A percentile compares a stretch with the other conserved stretches of the same genome.
These are phyloP conservation scores for Miamiensis avidus DNA, from an alignment of 169 alveolate genomes.

Conservation along the genomic window DNA sequence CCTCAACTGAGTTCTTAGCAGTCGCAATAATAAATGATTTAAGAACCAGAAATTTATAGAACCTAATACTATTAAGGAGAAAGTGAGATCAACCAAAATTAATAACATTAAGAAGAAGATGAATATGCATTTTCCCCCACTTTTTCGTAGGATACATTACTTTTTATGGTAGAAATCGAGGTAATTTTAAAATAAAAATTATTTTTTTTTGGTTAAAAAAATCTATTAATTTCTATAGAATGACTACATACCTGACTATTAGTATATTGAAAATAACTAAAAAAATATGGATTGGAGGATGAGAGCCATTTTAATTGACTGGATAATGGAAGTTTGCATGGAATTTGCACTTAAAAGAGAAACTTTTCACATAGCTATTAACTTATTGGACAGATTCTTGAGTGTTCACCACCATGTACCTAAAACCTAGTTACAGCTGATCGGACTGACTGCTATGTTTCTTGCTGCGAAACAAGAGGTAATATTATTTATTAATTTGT, in stretches of 20 bases:
- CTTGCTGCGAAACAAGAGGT: constrained; percentile 79
- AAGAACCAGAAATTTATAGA: too few species aligned
- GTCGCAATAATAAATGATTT: too few species aligned
- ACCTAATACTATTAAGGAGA: too few species aligned
- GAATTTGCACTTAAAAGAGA: constrained; percentile 73
- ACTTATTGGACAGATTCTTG: constrained; percentile 65
- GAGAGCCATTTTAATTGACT: constrained; percentile 82
- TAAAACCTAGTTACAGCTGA: constrained; percentile 57
- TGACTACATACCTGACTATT: neutral
- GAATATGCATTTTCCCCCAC: neutral
- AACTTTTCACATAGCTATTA: constrained; percentile 66
- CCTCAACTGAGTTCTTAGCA: too few species aligned
- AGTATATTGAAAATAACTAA: constrained; percentile 15
- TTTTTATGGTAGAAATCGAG: neutral
- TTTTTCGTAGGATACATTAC: neutral
- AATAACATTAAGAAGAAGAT: neutral
- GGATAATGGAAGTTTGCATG: constrained; percentile 78
- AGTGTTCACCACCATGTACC: constrained; percentile 6
- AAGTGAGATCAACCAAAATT: too few species aligned
- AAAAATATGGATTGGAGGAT: constrained; percentile 46
- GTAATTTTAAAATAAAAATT: neutral
- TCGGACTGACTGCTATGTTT: constrained; percentile 70
- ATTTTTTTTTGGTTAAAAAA: too few species aligned
- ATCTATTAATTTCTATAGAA: too few species aligned
- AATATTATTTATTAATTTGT: neutral